phyloP scores from a whole-genome alignment of 108 stramenopile species.

The Conticribra guillardii region DNA sequence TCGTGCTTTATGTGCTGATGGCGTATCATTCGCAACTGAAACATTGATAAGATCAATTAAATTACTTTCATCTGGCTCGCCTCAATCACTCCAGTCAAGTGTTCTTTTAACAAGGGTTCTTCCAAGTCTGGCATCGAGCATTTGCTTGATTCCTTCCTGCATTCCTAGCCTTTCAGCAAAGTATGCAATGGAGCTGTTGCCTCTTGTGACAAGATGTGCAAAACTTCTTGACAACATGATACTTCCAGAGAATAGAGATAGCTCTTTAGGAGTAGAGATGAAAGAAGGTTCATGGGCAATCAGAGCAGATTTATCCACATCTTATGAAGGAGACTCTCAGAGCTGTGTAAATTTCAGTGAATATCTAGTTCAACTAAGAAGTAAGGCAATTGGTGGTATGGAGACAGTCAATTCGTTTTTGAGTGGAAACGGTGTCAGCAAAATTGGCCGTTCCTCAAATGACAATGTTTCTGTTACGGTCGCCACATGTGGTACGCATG shows the following conservation, averaged over 20 bases:
- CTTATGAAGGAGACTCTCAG: slow-evolving; percentile 26
- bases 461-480: slow-evolving; percentile 60
- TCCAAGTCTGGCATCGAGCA: slow-evolving; percentile 60
- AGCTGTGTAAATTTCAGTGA: slow-evolving; percentile 53
- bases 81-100: slow-evolving; percentile 3
- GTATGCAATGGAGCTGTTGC: slow-evolving; percentile 64
- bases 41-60: slow-evolving; percentile 43
- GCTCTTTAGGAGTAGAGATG: slow-evolving; percentile 40
- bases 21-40: slow-evolving; percentile 53
- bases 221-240: slow-evolving; percentile 38
- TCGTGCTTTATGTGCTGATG: slow-evolving; percentile 54
- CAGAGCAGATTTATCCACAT: slow-evolving; percentile 55
- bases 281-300: slow-evolving; percentile 73
- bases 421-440: slow-evolving; percentile 62
- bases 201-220: slow-evolving; percentile 59
- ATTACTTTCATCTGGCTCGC: slow-evolving; percentile 22
- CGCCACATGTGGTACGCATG: slow-evolving; percentile 54
- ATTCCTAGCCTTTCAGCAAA: slow-evolving; percentile 75
- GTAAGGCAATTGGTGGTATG: not conserved
- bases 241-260: slow-evolving; percentile 12
- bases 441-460: slow-evolving; percentile 67
- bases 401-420: slow-evolving; percentile 33
- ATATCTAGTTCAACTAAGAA: slow-evolving; percentile 61
- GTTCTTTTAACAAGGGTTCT: slow-evolving; percentile 45
- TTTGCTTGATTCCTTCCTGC: slow-evolving; percentile 70